Evolutionary conservation across 768 basidiomycete genomes (phyloP).

Genomic region (Phlegmacium glaucopus): DNA sequence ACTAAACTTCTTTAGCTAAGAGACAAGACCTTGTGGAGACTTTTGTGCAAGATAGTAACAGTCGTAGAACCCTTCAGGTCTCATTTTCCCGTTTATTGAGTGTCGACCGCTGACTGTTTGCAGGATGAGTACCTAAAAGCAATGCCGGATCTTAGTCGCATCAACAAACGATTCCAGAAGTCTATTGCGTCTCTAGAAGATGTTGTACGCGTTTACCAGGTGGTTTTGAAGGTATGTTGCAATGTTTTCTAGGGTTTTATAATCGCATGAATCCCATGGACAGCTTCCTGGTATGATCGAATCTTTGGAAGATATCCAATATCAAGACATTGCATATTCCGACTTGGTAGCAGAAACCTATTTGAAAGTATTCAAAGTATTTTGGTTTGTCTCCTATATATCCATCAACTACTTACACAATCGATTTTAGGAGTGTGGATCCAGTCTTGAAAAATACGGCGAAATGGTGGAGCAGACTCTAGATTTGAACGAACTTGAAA

Average conservation of each 20-base stretch:
- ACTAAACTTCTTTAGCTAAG: constrained; percentile 48
- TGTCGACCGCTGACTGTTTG: neutral
- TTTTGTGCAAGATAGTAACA: constrained; percentile 75
- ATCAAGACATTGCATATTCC: constrained; percentile 40
- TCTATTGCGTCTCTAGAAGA: constrained; percentile 85
- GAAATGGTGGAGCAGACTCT: constrained; percentile 97
- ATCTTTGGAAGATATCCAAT: constrained; percentile 47
- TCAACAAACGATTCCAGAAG: constrained; percentile 90
- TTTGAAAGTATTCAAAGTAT: constrained; percentile 55
- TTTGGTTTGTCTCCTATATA: neutral
- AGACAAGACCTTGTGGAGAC: constrained; percentile 86
- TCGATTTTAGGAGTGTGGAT: constrained; percentile 53
- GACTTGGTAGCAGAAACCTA: constrained; percentile 68
- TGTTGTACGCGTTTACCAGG: constrained; percentile 94
- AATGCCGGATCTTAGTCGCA: constrained; percentile 92
- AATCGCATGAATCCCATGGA: neutral
- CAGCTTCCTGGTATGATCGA: constrained; percentile 78
- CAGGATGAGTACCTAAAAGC: constrained; percentile 85
- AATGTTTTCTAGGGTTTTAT: neutral
- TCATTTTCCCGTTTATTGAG: neutral
- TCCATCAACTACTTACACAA: neutral
- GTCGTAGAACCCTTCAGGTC: constrained; percentile 73
- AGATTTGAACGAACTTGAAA: constrained; percentile 81
- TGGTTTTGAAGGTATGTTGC: constrained; percentile 67
- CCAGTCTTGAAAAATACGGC: constrained; percentile 69